Base-by-base conservation (phyloP, 129 eudicot genomes). In the Ambrosia trifida region DNA sequence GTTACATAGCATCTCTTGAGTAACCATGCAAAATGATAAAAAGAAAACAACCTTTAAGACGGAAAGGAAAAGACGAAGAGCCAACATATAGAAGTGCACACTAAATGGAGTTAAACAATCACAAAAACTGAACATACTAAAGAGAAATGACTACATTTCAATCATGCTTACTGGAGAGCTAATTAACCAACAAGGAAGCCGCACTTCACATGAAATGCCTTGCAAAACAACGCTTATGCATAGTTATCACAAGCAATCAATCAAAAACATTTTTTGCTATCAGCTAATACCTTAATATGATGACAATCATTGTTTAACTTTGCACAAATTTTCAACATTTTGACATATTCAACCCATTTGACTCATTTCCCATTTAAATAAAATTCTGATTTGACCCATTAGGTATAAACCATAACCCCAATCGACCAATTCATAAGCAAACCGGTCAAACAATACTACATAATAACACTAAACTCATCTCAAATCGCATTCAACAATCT, bases 161-260 rank as follows among this genome's bases (percentile, higher is more conserved):
- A 53, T 20, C 62, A 70, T 54, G 41, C 54, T 38, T 56, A 36
- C 40, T 54, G 13, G 4, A 38, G 24, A 38, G 41, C 19, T 70
- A 70, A 18, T 13, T 20, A 70, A 56, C n/a, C 66, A 70, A 17
- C 59, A 20, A 52, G 44, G 46, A 70, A 70, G 75, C 57, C 38
- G 20, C n/a, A 69, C 6, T 70, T 33, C 40, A 13, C 50, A 17
- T 18, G 40, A 70, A 40, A 13, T 54, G 66, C 65, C 38, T 52
- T 53, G 12, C 56, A 70, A 3, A 52, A 19, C 40, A 70, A 17
- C 24, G 19, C 38, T 57, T 24, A 24, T n/a, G 38, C 16, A 30
- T 58, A 58, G 2, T 28, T 58, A 28, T 11, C 62, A 3, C 11
- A 54, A 54, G 14, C 62, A 54, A 54, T 10, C 32, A 19, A 54